Percentiles rank a stretch among this genome's conserved stretches.
These are phyloP conservation scores for Chlamydomonas reinhardtii DNA, from an alignment of 163 green algal species.

Conservation along the genomic window DNA sequence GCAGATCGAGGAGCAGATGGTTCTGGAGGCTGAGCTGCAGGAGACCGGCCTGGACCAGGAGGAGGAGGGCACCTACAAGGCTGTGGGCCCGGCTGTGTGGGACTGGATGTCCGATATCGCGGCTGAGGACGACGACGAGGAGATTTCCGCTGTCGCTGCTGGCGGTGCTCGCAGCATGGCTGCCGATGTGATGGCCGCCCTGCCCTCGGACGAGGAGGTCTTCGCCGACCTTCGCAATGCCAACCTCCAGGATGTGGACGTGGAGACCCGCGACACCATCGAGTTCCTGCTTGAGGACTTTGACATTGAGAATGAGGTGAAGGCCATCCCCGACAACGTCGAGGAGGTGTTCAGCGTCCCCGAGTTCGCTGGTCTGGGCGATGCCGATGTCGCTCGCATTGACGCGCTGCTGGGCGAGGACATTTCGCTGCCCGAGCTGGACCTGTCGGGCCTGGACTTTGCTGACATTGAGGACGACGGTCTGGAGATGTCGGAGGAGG, in stretches of 20 bases:
- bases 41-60: constrained; percentile 58
- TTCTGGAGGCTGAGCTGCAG: constrained; percentile 59
- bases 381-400: constrained; percentile 28
- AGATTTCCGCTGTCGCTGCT: not conserved
- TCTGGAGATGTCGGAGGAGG: constrained; percentile 21
- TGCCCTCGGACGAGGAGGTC: constrained; percentile 53
- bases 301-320: constrained; percentile 54
- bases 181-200: constrained; percentile 4
- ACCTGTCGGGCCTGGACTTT: constrained; percentile 2
- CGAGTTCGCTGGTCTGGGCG: constrained; percentile 13
- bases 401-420: constrained; percentile 44
- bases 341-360: constrained; percentile 21
- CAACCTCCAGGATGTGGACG: constrained; percentile 48
- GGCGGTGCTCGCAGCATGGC: not conserved
- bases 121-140: constrained; percentile 20
- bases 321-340: constrained; percentile 39
- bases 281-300: constrained; percentile 59
- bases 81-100: constrained; percentile 43
- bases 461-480: constrained; percentile 26
- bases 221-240: constrained; percentile 42
- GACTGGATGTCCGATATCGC: constrained; percentile 54
- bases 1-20: constrained; percentile 61
- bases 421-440: constrained; percentile 32
- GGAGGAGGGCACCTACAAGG: not conserved
- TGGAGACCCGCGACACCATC: constrained; percentile 51